A percentile compares a stretch with the other conserved stretches of the same genome.
Conservation (phyloP, 371 early-diverging fungal species). For the Mortierella sp. region DNA sequence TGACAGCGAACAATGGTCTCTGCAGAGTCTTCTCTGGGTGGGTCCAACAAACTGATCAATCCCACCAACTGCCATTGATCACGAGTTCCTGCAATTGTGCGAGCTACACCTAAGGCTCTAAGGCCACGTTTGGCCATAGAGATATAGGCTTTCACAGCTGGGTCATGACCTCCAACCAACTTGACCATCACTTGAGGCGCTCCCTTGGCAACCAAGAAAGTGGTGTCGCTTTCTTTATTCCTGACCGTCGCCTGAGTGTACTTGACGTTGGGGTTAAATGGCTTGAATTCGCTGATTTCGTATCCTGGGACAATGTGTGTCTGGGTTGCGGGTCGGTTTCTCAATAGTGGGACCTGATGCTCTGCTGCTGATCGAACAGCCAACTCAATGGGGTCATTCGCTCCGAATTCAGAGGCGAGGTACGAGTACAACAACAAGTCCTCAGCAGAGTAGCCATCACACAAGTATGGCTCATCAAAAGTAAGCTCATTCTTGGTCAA, state of each 20-base stretch:
- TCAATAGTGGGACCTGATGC: constrained; percentile 69
- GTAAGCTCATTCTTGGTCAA: constrained; percentile 92
- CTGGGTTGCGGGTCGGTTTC: constrained; percentile 60
- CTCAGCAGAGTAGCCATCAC: constrained; percentile 76
- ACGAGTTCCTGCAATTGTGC: constrained; percentile 76
- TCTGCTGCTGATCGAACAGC: constrained; percentile 86
- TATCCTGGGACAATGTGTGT: constrained; percentile 79
- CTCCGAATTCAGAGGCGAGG: constrained; percentile 88
- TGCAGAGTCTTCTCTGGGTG: constrained; percentile 86
- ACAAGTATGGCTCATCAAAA: constrained; percentile 86
- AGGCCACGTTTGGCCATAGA: constrained; percentile 84
- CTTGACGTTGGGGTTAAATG: constrained; percentile 89
- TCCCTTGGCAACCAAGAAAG: constrained; percentile 88
- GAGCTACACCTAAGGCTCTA: constrained; percentile 90
- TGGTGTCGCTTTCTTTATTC: constrained; percentile 72
- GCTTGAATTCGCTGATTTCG: constrained; percentile 82
- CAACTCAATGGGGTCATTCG: constrained; percentile 89
- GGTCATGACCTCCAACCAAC: constrained; percentile 83
- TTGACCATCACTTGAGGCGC: constrained; percentile 89
- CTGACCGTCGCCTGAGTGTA: constrained; percentile 86
- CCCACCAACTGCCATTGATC: constrained; percentile 77
- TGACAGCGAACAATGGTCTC: constrained; percentile 76
- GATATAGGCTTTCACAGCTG: constrained; percentile 76
- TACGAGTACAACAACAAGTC: constrained; percentile 84
- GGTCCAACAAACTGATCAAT: constrained; percentile 86